Base-by-base conservation (phyloP, 108 stramenopile genomes). In the Epithemia pelagica region DNA sequence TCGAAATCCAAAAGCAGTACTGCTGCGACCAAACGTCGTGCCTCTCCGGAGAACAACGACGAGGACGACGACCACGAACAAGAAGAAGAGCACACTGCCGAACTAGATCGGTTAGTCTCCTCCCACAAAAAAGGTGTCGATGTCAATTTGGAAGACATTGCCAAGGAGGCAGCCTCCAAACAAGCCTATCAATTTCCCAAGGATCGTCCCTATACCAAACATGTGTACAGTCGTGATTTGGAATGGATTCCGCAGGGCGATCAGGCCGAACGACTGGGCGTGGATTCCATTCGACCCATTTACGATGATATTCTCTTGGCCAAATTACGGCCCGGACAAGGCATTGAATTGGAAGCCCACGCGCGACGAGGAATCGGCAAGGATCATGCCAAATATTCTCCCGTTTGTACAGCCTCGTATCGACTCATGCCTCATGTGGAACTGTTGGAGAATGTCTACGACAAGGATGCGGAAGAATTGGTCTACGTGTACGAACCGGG, bases 331-430 rank as follows among this genome's bases (percentile, higher is more conserved):
- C 96, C 99, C 1, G 96, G 95, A 53, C 96, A 98, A 77, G 76
- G 78, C 28, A 97, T 99, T 70, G 85, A 83, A 58, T 73, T 96
- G 33, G 90, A 95, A 74, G 91, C 91, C 19, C 96, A 97, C 68
- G 91, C 88, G 20, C 74, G 85, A 5, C 82, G 84, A 65, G 97
- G 97, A 24, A 80, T 83, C 22, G 99, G 97, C 0, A 87, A 91
- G 46, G 97, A 98, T 70, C 99, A 99, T 78, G 97, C 99, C 53
- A 99, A 99, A 72, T 99, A 71, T 65, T 92, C 90, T 18, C 99
- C 99, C 21, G 97, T 98, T 18, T 94, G 95, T 0, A 99, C 99
- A 21, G 99, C 97, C 21, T 81, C 84, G 59, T 99, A 99, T 70
- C 80, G 95, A 27, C 71, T 98, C 26, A 75, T 88, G 77, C 92